Conservation (phyloP, 2,329 filamentous ascomycete species). For the Colletotrichum sp. region DNA sequence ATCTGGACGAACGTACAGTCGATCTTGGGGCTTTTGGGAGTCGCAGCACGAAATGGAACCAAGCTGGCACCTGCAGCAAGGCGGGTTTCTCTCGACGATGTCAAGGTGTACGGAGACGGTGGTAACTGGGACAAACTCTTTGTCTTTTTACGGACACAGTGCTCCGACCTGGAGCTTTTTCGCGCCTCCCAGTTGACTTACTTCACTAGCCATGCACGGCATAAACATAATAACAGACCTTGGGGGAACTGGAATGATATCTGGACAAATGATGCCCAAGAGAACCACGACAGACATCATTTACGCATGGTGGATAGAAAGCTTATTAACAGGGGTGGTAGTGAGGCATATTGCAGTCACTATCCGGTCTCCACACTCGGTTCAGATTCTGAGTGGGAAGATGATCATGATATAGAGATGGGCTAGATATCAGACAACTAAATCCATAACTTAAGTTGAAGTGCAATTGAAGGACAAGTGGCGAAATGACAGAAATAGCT, state of each 20-base stretch:
- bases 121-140: slow-evolving; percentile 1
- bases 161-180: not conserved
- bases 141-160: not conserved
- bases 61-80: not conserved
- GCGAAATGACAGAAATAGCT: not conserved
- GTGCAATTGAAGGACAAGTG: not conserved
- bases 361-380: not conserved
- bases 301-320: not conserved
- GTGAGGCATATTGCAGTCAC: not conserved
- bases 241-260: not conserved
- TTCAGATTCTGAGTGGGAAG: not conserved
- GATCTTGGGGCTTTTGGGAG: not conserved
- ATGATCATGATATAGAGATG: not conserved
- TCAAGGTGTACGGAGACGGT: not conserved
- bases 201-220: not conserved
- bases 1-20: not conserved
- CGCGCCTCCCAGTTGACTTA: not conserved
- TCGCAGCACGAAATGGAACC: not conserved
- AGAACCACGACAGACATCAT: not conserved
- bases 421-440: not conserved
- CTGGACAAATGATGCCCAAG: not conserved
- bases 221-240: not conserved
- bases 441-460: not conserved
- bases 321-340: not conserved
- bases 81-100: not conserved